A percentile compares a stretch with the other conserved stretches of the same genome.
Evolutionary conservation across 179 eudicot species (phyloP).

Genomic region (Drosera spatulata): DNA sequence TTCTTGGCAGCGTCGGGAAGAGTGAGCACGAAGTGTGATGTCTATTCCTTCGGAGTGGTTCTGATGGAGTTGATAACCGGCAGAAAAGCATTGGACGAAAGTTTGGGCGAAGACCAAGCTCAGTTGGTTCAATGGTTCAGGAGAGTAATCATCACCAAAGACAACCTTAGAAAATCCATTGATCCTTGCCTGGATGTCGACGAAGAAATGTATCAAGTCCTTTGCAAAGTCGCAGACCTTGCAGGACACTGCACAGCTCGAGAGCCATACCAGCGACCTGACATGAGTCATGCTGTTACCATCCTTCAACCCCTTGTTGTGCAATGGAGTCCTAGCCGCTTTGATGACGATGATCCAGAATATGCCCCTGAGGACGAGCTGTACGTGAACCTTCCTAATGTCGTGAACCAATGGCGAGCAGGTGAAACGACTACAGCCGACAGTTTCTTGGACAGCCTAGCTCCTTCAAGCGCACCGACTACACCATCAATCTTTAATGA

Average conservation of each 20-base stretch:
- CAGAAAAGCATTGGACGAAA: constrained; percentile 14
- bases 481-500: no score
- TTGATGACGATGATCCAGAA: background rate
- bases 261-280: constrained; percentile 14
- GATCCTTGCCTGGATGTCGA: constrained; percentile 10
- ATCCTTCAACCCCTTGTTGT: constrained; percentile 9
- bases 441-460: no score
- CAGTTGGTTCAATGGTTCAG: constrained; percentile 13
- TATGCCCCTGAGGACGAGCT: background rate
- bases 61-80: constrained; percentile 14
- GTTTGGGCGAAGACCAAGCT: constrained; percentile 8
- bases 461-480: no score
- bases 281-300: constrained; percentile 12
- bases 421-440: constrained; percentile 17
- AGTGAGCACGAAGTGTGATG: constrained; percentile 10
- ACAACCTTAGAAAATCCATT: constrained; percentile 7
- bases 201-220: constrained; percentile 6
- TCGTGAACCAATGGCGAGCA: constrained; percentile 24
- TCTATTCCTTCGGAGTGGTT: constrained; percentile 11
- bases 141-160: constrained; percentile 12
- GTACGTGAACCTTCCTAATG: constrained; percentile 20
- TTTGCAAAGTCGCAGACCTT: constrained; percentile 11
- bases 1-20: constrained; percentile 6
- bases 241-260: constrained; percentile 12
- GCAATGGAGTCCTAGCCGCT: constrained; percentile 9